Evolutionary conservation across 257 asterid species (phyloP).

Genomic region (Solanum ossicruentum): DNA sequence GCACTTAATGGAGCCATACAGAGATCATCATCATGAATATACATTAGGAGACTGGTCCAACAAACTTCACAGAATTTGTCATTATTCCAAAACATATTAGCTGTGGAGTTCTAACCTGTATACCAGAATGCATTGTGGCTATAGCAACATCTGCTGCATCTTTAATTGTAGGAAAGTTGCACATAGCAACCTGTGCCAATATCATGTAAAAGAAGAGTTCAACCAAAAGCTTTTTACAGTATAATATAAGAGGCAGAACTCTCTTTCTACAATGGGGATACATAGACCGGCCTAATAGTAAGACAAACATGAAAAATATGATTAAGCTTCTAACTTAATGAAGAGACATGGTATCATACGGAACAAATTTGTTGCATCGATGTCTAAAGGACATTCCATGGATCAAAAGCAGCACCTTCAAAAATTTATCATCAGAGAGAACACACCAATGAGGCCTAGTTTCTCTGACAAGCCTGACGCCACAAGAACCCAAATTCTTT

Average conservation of each 20-base stretch:
- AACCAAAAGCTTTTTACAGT: background rate
- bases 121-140: conserved; percentile 81
- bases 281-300: background rate
- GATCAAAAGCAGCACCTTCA: background rate
- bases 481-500: background rate
- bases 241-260: background rate
- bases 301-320: background rate
- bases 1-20: background rate
- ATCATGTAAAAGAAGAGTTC: background rate
- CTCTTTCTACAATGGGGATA: background rate
- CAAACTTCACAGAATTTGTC: background rate
- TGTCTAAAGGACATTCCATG: background rate
- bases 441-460: background rate
- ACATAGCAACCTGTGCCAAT: conserved; percentile 74
- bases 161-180: conserved; percentile 87
- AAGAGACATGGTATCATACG: background rate
- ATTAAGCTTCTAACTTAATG: background rate
- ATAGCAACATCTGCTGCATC: conserved; percentile 99
- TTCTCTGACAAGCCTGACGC: background rate
- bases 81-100: background rate
- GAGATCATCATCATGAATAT: background rate
- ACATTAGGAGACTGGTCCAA: background rate
- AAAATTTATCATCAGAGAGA: background rate
- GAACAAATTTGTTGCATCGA: background rate
- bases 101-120: conserved; percentile 48